Base-by-base conservation (phyloP, 176 grass and related monocot genomes). In the Triticum turgidum region DNA sequence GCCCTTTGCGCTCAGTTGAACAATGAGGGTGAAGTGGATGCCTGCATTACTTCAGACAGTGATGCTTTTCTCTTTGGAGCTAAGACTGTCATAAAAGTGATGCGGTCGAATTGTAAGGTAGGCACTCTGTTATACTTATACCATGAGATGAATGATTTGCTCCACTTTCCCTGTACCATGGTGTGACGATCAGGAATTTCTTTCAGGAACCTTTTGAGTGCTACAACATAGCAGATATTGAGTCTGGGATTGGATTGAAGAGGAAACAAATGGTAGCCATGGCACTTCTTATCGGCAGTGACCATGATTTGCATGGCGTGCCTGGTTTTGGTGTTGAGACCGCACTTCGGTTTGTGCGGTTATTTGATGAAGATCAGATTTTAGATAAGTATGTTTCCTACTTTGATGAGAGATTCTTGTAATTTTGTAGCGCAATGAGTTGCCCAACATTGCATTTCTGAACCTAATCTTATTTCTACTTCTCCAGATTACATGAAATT, bases 151-250 rank as follows among this genome's bases (percentile, higher is more conserved):
- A 21, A 20, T 61, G 3, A 17, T 59, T 78, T 77, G 20, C 12
- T 71, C 80, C 34, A 58, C 69, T 87, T 83, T 61, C 44, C 29
- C 10, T 63, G 5, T 65, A 44, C 20, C 35, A 68, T 69, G 65
- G 24, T 65, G 7, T 1, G 39, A 76, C 73, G n/a, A 84, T 72
- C 32, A 79, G 14, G 42, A 30, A 42, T 68, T 84, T 85, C 74
- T 15, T 86, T n/a, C 88, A 99, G 97, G 94, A 99, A 85, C 97
- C 97, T 76, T 96, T 99, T 71, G 97, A 99, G 86, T 96, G 94
- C 92, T 99, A 99, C 83, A 89, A 93, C 73, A 59, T 94, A 83
- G 91, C 85, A 67, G 97, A 99, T 65, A 92, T 99, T 30, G 97
- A 99, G 78, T 69, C 90, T 89, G 87, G 92, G 52, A 87, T 99